Base-by-base conservation (phyloP, 148 eudicot species). In the Agrostemma githago region DNA sequence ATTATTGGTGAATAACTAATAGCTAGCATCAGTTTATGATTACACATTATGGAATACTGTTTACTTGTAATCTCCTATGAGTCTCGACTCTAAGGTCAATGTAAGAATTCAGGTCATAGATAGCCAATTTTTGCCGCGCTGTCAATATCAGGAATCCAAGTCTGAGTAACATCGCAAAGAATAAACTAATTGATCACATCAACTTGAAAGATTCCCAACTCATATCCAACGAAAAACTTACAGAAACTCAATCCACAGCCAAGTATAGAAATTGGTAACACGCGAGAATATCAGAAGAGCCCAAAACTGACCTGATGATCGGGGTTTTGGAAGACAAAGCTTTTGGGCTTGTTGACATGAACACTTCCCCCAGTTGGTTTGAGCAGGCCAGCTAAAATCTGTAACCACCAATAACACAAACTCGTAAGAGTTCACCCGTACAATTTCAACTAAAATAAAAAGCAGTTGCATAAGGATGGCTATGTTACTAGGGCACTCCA, bases 251-350 rank as follows among this genome's bases (percentile, higher is more conserved):
- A 17, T 44, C 1, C 43, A 70, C 72, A 74, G 44, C 63, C 34
- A 43, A 74, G 58, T 8, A 34, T 15, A 6, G 38, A 12, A 42
- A 26, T 54, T 8, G 14, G 54, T 16, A 34, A 15, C 2, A 26
- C 40, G 21, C 14, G 62, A 41, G 48, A 69, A 38, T 3, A 39
- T 68, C 73, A 5, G 74, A 80, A 66, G 62, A 14, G 71, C 72
- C 68, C 34, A 51, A 63, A 68, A 77, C 83, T 75, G 66, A 91
- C 98, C 96, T 94, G 98, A 84, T 94, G 98, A 83, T 94, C 98
- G 1, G 98, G 98, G 82, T 94, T 94, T 81, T 94, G 98, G 72
- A 94, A 94, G 20, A 89, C 98, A 76, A 89, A 94, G 82, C 98
- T 91, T 83, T 86, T 91, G 4, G 97, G 97, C 70, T 83, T 94